Base-by-base conservation (phyloP, 2,329 filamentous ascomycete species). In the Coniochaeta ligniaria region DNA sequence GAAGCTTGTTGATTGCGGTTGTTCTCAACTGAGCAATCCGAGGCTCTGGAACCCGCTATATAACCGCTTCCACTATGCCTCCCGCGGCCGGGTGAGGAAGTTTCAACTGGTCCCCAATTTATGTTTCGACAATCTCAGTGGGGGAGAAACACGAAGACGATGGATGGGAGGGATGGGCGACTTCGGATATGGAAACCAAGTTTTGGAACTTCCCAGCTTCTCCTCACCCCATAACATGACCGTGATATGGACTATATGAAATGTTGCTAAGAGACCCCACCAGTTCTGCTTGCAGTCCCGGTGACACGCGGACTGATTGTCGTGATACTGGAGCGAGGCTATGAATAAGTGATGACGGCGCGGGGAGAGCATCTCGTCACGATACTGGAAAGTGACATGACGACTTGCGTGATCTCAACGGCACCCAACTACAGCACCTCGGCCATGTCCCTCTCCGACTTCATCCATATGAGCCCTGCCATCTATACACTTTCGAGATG, bases 191-290 rank as follows among this genome's bases (percentile, higher is more conserved):
- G 22, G 16, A 24, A 24, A 47, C 43, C 43, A 47, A 47, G 43
- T 24, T 47, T 47, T 47, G 20, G 12, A 20, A 24, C 58, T 54
- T 57, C 57, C 28, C 20, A 38, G 43, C 52, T 36, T 47, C 60
- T 61, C 59, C 55, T 61, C 56, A 58, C 59, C 59, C 16, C 47
- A 47, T 58, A 24, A 41, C 35, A 59, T 60, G 57, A 62, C 62
- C 59, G 55, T 59, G 41, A 20, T 26, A 52, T 61, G 38, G 50
- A 36, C 55, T 65, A 65, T 64, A 62, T 33, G 20, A 36, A 43
- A 14, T 20, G 20, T 33, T 52, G 58, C 57, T 64, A 63, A 63
- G 52, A 54, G 60, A 65, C 65, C 65, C 64, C 64, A 63, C 65
- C 60, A 61, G 65, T 66, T 66, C 64, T 61, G 64, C 9, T 24